These are phyloP conservation scores for Bryoglossum gracile DNA, from an alignment of 495 filamentous ascomycete genomes.

Conservation along the genomic window DNA sequence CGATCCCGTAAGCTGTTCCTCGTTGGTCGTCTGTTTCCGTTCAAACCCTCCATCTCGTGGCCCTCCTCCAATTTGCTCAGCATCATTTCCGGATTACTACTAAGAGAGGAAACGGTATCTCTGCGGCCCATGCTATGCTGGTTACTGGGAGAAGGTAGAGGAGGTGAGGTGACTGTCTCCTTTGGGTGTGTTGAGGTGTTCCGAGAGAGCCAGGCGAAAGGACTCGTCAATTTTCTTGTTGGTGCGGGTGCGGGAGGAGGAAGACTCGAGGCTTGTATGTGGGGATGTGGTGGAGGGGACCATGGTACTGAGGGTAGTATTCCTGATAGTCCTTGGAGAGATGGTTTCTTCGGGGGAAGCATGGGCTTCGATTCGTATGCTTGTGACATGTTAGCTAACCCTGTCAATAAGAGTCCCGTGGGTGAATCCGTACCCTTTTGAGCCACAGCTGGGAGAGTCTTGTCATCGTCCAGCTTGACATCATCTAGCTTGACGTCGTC, in stretches of 20 bases:
- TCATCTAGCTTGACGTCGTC: conserved; percentile 63
- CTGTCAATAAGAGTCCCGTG: neutral
- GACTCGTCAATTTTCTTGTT: conserved; percentile 65
- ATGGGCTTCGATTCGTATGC: conserved; percentile 15
- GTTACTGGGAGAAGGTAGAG: conserved; percentile 31
- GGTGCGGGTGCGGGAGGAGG: conserved; percentile 28
- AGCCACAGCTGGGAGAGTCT: conserved; percentile 40
- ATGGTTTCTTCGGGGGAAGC: conserved; percentile 16
- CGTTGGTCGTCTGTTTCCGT: conserved; percentile 40
- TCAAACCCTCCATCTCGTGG: conserved; percentile 41
- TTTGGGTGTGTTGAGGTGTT: conserved; percentile 54
- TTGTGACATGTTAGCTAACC: conserved; percentile 21
- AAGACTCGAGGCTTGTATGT: neutral
- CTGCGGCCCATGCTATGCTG: conserved; percentile 41
- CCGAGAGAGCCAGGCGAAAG: conserved; percentile 82
- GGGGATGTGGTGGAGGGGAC: conserved; percentile 35
- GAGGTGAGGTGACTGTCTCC: conserved; percentile 45
- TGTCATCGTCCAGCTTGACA: conserved; percentile 28
- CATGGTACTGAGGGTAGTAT: conserved; percentile 47
- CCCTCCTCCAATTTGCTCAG: conserved; percentile 63
- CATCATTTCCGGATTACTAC: conserved; percentile 67
- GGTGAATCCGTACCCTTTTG: conserved; percentile 16
- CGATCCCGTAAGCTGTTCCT: conserved; percentile 74
- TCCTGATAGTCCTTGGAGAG: conserved; percentile 42
- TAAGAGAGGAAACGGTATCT: conserved; percentile 67